These are phyloP conservation scores for Aspergillus kassunensis DNA, from an alignment of 495 filamentous ascomycete species.

Conservation along the genomic window DNA sequence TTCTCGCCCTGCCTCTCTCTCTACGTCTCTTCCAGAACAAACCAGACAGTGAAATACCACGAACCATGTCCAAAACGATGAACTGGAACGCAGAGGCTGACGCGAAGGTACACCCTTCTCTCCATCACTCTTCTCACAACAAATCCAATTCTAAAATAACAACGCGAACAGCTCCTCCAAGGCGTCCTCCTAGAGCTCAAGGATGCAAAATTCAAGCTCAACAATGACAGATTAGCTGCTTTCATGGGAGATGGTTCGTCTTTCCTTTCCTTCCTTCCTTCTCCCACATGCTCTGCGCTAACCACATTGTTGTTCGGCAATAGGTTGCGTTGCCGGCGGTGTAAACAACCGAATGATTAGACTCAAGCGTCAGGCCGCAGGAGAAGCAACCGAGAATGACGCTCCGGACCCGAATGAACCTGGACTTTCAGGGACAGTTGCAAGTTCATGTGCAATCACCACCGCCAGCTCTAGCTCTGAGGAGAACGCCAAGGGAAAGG, in stretches of 20 bases:
- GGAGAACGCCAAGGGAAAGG: too few relatives aligned
- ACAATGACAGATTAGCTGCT: conserved; percentile 1
- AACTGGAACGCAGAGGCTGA: conserved; percentile 8
- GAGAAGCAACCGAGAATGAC: not conserved
- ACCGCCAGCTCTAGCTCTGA: too few relatives aligned
- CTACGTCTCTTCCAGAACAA: not conserved
- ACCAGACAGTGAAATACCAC: not conserved
- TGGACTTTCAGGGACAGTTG: too few relatives aligned
- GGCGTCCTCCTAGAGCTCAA: conserved; percentile 12
- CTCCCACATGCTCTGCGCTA: not conserved
- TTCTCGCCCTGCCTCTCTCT: not conserved
- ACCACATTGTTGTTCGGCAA: not conserved
- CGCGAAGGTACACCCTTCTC: not conserved
- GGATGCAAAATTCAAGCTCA: conserved; percentile 6
- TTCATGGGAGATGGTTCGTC: conserved; percentile 12
- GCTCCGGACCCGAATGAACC: too few relatives aligned
- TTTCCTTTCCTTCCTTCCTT: not conserved
- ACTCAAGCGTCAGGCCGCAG: conserved; percentile 1
- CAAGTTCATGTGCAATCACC: too few relatives aligned
- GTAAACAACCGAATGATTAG: conserved; percentile 9
- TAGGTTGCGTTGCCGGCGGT: conserved; percentile 13
- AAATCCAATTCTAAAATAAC: not conserved
- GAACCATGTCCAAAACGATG: conserved; percentile 4
- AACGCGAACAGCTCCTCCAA: conserved; percentile 9
- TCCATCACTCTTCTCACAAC: not conserved